These are phyloP conservation scores for Cladosporium velox DNA, from an alignment of 2,329 filamentous ascomycete species.

Conservation along the genomic window DNA sequence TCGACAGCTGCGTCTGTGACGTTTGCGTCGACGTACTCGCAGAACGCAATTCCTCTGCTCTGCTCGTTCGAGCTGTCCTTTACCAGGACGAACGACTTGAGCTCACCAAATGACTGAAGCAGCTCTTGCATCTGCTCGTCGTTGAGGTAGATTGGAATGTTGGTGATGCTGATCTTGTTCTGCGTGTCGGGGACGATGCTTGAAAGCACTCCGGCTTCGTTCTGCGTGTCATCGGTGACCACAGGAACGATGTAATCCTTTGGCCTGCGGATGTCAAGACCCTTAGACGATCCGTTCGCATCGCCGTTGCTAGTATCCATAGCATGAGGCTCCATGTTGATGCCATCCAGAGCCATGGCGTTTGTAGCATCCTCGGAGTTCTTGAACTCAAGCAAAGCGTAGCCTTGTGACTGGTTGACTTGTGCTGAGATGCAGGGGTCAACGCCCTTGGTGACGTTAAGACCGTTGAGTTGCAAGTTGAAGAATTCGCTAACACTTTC, in stretches of 20 bases:
- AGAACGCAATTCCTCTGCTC: slow-evolving; percentile 86
- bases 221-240: slow-evolving; percentile 69
- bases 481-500: slow-evolving; percentile 82
- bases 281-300: slow-evolving; percentile 55
- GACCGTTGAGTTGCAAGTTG: slow-evolving; percentile 93
- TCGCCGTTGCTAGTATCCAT: slow-evolving; percentile 52
- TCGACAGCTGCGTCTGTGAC: slow-evolving; percentile 85
- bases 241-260: slow-evolving; percentile 97
- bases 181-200: slow-evolving; percentile 84
- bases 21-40: slow-evolving; percentile 79
- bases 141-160: slow-evolving; percentile 82
- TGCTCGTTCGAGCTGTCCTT: slow-evolving; percentile 85
- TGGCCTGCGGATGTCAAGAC: slow-evolving; percentile 78
- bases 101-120: slow-evolving; percentile 83
- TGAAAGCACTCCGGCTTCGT: slow-evolving; percentile 75
- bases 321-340: slow-evolving; percentile 74
- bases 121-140: slow-evolving; percentile 93
- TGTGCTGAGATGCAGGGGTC: slow-evolving; percentile 87
- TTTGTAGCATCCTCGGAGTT: slow-evolving; percentile 84
- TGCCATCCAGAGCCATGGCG: slow-evolving; percentile 85
- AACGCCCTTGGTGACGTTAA: slow-evolving; percentile 81
- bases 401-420: slow-evolving; percentile 74
- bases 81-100: slow-evolving; percentile 88
- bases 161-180: slow-evolving; percentile 91
- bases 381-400: slow-evolving; percentile 90